These are phyloP conservation scores for Corylus avellana DNA, from an alignment of 306 rosid genomes.

Conservation along the genomic window DNA sequence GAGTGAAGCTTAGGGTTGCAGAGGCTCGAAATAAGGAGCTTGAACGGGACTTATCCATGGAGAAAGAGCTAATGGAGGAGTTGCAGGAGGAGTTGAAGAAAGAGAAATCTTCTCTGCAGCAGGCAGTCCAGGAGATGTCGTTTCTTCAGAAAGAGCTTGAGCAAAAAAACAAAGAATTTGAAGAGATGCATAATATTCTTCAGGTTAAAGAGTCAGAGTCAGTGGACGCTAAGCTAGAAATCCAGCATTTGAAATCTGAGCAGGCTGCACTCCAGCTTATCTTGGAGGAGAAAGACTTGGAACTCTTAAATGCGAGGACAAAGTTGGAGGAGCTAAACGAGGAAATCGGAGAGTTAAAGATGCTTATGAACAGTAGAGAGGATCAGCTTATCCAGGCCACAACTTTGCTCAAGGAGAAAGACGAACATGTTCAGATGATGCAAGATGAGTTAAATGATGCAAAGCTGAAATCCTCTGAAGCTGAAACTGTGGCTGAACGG, in stretches of 20 bases:
- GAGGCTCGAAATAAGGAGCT: slow-evolving; percentile 70
- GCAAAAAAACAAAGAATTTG: slow-evolving; percentile 46
- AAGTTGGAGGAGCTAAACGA: slow-evolving; percentile 55
- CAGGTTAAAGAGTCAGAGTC: slow-evolving; percentile 62
- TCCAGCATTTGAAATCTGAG: slow-evolving; percentile 78
- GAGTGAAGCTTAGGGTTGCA: slow-evolving; percentile 55
- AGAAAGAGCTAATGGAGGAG: slow-evolving; percentile 59
- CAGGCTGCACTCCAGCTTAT: slow-evolving; percentile 63
- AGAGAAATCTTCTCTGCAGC: slow-evolving; percentile 61
- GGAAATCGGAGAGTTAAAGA: slow-evolving; percentile 70
- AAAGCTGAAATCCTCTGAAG: slow-evolving; percentile 61
- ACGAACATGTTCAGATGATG: slow-evolving; percentile 55
- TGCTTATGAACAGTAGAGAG: slow-evolving; percentile 68
- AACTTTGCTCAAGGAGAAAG: slow-evolving; percentile 75
- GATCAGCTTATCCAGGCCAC: slow-evolving; percentile 71
- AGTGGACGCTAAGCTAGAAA: slow-evolving; percentile 79
- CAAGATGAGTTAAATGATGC: slow-evolving; percentile 53
- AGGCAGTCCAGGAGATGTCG: slow-evolving; percentile 58
- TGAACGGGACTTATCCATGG: slow-evolving; percentile 53
- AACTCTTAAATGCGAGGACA: slow-evolving; percentile 75
- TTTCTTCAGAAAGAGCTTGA: slow-evolving; percentile 59
- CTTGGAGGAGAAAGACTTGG: slow-evolving; percentile 80
- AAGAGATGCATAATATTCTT: slow-evolving; percentile 49
- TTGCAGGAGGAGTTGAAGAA: slow-evolving; percentile 66
- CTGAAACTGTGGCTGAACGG: slow-evolving; percentile 66